Conservation (phyloP, 208 protist genomes). For the Leishmania lainsoni region DNA sequence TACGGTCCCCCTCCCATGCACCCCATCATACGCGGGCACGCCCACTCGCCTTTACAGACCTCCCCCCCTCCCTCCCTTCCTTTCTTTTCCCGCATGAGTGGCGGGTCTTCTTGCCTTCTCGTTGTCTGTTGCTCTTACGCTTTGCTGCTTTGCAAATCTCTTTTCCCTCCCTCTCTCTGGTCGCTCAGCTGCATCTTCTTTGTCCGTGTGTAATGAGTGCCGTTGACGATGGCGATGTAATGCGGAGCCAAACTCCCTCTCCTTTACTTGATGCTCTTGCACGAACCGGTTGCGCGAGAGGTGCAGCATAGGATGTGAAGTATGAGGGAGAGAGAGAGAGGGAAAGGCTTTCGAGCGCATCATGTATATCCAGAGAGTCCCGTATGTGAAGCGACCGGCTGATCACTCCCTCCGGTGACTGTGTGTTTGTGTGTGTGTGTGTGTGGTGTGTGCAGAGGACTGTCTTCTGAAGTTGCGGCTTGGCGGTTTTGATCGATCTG, state of each 20-base stretch:
- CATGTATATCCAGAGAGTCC: neutral
- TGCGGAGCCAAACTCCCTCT: neutral
- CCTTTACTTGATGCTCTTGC: conserved; percentile 7
- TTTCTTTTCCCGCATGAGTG: neutral
- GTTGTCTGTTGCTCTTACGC: neutral
- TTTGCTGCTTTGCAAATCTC: too few species aligned
- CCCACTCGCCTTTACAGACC: too few species aligned
- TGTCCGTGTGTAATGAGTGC: neutral
- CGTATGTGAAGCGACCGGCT: neutral
- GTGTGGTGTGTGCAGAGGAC: neutral
- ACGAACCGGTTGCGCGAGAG: neutral
- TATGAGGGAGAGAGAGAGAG: neutral
- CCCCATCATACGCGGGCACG: too few species aligned
- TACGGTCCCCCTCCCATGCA: too few species aligned
- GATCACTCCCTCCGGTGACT: neutral
- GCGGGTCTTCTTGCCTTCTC: neutral
- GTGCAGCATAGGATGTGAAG: neutral
- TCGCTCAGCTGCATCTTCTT: conserved; percentile 3
- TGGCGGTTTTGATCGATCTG: too few species aligned
- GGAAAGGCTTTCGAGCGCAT: neutral
- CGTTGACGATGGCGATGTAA: neutral
- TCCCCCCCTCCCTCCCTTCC: neutral
- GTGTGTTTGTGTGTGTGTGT: neutral
- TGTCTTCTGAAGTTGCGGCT: neutral
- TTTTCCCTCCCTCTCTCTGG: neutral